phyloP scores from a whole-genome alignment of 805 yeast genomes.

The Schwanniomyces occidentalis region DNA sequence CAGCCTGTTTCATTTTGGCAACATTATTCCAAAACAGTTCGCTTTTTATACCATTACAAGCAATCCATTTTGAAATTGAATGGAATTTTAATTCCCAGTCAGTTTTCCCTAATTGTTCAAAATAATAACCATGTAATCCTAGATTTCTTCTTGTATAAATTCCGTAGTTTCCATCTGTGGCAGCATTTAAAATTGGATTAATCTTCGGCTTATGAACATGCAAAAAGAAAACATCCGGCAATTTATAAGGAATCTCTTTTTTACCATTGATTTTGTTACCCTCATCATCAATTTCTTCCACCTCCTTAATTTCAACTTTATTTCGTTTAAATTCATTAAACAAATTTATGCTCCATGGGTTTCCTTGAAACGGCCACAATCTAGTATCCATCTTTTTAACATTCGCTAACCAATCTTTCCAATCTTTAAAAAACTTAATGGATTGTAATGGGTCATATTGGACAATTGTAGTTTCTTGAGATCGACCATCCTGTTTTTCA shows the following conservation, averaged over 20 bases:
- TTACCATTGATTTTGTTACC: slow-evolving; percentile 6
- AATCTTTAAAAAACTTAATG: slow-evolving; percentile 17
- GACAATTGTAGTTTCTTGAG: slow-evolving; percentile 30
- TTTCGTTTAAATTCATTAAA: slow-evolving; percentile 18
- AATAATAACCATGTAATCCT: slow-evolving; percentile 19
- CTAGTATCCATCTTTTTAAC: slow-evolving; percentile 27
- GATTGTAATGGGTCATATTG: slow-evolving; percentile 30
- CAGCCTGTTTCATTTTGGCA: slow-evolving; percentile 12
- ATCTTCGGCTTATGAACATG: slow-evolving; percentile 36
- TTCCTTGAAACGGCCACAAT: slow-evolving; percentile 30
- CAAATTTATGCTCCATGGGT: slow-evolving; percentile 24
- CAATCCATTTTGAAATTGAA: slow-evolving; percentile 30
- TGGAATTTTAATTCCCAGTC: slow-evolving; percentile 41
- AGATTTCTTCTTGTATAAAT: slow-evolving; percentile 24
- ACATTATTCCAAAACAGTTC: slow-evolving; percentile 21
- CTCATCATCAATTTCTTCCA: slow-evolving; percentile 2
- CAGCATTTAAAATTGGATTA: slow-evolving; percentile 25
- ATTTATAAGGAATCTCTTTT: slow-evolving; percentile 7
- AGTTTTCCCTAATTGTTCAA: slow-evolving; percentile 11
- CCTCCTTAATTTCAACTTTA: not conserved
- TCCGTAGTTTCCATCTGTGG: slow-evolving; percentile 16
- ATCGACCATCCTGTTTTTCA: slow-evolving; percentile 11
- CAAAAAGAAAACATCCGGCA: slow-evolving; percentile 28
- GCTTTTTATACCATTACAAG: slow-evolving; percentile 27
- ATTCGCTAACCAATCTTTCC: slow-evolving; percentile 26